Evolutionary conservation across 179 eudicot genomes (phyloP).

Genomic region (Carnegiea gigantea): DNA sequence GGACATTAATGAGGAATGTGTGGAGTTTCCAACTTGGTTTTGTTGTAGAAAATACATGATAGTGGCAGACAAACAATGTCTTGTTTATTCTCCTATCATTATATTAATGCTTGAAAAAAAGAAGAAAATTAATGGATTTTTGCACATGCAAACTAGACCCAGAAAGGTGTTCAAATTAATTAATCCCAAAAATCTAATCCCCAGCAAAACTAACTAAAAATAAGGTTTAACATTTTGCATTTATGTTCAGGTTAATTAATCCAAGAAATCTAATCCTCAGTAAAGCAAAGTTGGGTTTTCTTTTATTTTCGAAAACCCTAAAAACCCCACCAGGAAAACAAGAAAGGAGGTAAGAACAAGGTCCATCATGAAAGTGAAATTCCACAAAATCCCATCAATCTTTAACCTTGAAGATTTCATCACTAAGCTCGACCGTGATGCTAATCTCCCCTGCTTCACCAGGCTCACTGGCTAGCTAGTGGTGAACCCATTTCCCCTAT

Average conservation of each 20-base stretch:
- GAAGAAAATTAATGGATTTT: neutral
- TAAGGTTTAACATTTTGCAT: too few species aligned
- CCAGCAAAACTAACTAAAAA: neutral
- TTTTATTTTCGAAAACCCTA: conserved; percentile 12
- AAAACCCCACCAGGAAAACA: conserved; percentile 39
- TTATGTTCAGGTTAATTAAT: too few species aligned
- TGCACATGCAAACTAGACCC: neutral
- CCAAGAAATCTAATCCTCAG: neutral
- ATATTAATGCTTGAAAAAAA: neutral
- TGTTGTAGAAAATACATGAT: neutral
- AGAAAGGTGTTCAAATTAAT: neutral
- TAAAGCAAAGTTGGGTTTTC: neutral
- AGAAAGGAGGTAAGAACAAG: conserved; percentile 19
- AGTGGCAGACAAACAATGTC: neutral
- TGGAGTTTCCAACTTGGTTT: conserved; percentile 2
- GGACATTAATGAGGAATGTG: conserved; percentile 23
- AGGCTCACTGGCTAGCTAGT: conserved; percentile 43
- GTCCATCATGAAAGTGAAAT: neutral
- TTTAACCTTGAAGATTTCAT: conserved; percentile 20
- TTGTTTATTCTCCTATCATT: neutral
- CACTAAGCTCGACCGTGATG: neutral
- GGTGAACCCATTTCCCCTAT: conserved; percentile 42
- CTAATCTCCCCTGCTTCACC: conserved; percentile 37
- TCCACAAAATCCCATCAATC: conserved; percentile 19
- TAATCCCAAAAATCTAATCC: neutral